These are phyloP conservation scores for Theobroma grandiflorum DNA, from an alignment of 441 rosid genomes.

Conservation along the genomic window DNA sequence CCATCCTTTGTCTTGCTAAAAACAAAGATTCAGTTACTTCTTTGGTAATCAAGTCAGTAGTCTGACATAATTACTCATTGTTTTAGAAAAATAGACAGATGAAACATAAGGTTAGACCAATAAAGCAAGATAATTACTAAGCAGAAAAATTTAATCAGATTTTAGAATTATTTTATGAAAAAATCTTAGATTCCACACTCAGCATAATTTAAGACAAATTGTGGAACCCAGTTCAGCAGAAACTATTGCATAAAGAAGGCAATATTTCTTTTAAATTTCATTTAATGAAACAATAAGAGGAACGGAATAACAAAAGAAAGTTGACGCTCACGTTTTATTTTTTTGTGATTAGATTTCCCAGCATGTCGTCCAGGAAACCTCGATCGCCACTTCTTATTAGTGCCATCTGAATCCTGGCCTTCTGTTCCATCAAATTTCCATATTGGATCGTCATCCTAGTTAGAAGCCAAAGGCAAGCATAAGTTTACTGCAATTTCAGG, in stretches of 20 bases:
- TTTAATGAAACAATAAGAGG: neutral
- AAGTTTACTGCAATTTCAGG: neutral
- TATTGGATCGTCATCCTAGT: constrained; percentile 46
- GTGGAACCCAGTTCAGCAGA: no score
- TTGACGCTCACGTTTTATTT: constrained; percentile 50
- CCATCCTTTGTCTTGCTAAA: neutral
- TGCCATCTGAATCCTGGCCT: constrained; percentile 15
- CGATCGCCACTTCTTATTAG: constrained; percentile 32
- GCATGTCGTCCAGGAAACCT: constrained; percentile 40
- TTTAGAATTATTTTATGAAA: no score
- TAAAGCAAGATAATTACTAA: neutral
- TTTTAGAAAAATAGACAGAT: neutral
- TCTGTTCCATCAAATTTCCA: constrained; percentile 39
- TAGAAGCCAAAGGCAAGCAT: constrained; percentile 22
- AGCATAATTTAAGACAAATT: neutral
- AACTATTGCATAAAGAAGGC: neutral
- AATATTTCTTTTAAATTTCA: neutral
- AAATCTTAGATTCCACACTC: no score
- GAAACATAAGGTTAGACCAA: neutral
- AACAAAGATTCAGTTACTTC: neutral
- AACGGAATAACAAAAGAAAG: neutral
- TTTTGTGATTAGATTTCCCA: constrained; percentile 44
- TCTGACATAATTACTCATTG: neutral
- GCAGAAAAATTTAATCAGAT: neutral
- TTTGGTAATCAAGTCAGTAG: neutral